A percentile compares a stretch with the other conserved stretches of the same genome.
Evolutionary conservation across 1,139 yeast species (phyloP).

Genomic region (Pichia cactophila): DNA sequence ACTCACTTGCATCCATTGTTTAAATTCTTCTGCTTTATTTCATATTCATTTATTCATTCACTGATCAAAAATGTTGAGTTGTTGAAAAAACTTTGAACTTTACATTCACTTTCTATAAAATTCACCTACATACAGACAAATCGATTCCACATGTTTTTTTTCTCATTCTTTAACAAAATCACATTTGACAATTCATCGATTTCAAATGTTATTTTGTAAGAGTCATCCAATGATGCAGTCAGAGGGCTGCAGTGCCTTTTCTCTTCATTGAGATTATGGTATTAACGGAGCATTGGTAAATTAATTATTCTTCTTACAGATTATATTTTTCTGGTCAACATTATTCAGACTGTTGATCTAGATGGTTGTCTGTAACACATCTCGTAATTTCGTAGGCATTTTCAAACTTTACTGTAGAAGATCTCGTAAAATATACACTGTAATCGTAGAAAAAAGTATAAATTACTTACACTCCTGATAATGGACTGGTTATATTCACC

Average conservation of each 20-base stretch:
- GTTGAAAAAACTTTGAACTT: constrained; percentile 1
- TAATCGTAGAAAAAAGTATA: neutral
- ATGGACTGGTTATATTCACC: constrained; percentile 65
- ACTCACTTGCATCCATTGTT: constrained; percentile 66
- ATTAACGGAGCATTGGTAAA: constrained; percentile 66
- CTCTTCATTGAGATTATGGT: constrained; percentile 33
- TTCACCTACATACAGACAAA: neutral
- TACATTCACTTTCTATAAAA: neutral
- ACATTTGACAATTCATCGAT: neutral
- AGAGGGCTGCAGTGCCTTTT: constrained; percentile 51
- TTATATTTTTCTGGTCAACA: constrained; percentile 16
- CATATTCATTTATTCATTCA: neutral
- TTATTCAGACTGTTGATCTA: constrained; percentile 7
- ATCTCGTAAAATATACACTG: neutral
- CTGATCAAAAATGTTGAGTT: neutral
- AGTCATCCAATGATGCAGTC: constrained; percentile 46
- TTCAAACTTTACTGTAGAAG: neutral
- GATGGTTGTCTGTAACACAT: constrained; percentile 14
- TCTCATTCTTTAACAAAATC: neutral
- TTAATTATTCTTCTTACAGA: constrained; percentile 14
- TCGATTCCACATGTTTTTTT: neutral
- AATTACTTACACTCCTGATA: constrained; percentile 14
- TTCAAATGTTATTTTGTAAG: neutral
- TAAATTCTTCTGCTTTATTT: constrained; percentile 17
- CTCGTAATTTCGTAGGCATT: neutral